Percentiles rank a stretch among this genome's conserved stretches.
Evolutionary conservation across 163 green algal species (phyloP).

Genomic region (Coccomyxa subellipsoidea): DNA sequence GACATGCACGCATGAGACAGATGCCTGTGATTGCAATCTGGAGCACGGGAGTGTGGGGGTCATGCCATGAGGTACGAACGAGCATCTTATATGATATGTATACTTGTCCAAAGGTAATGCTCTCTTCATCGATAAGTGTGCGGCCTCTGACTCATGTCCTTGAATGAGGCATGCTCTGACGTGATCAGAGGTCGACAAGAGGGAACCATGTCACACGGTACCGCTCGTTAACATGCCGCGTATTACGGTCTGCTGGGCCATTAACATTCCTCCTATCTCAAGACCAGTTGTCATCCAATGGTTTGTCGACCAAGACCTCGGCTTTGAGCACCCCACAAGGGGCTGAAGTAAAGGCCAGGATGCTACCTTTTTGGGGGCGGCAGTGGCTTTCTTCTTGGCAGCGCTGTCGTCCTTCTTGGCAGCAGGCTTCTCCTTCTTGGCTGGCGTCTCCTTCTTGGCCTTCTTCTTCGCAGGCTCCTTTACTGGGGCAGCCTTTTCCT

Average conservation of each 20-base stretch:
- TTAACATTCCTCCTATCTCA: too few species aligned
- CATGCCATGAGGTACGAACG: neutral
- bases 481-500: constrained; percentile 1
- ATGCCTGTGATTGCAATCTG: neutral
- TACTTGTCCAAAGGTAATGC: neutral
- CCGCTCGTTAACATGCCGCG: too few species aligned
- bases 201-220: too few species aligned
- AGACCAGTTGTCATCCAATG: too few species aligned
- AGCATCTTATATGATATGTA: neutral
- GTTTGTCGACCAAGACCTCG: too few species aligned
- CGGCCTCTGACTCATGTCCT: too few species aligned
- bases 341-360: too few species aligned
- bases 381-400: constrained; percentile 7
- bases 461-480: constrained; percentile 9
- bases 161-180: too few species aligned
- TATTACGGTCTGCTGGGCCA: too few species aligned
- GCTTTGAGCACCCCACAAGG: too few species aligned
- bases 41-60: neutral
- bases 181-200: too few species aligned
- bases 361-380: neutral
- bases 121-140: neutral
- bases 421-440: constrained; percentile 28
- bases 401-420: constrained; percentile 12
- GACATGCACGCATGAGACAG: neutral
- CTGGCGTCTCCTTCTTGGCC: constrained; percentile 25